Evolutionary conservation across 768 basidiomycete species (phyloP).

Genomic region (Dioszegia aurantiaca): DNA sequence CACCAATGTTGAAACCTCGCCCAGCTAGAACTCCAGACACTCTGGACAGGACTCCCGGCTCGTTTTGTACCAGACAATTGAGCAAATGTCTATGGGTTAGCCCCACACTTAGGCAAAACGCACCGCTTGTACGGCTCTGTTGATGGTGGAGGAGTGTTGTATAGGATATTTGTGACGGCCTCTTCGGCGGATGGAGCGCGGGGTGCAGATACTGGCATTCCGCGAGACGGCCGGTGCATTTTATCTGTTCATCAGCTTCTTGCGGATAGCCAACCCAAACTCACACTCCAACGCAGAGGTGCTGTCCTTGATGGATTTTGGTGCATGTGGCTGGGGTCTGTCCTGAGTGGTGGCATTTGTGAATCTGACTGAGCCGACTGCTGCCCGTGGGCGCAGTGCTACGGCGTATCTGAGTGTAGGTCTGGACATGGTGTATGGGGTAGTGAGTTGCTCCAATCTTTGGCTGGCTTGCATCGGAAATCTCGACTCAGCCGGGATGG

Average conservation of each 20-base stretch:
- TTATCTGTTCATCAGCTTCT: conserved; percentile 35
- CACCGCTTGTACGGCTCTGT: conserved; percentile 68
- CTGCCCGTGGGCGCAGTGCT: conserved; percentile 4
- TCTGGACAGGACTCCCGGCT: conserved; percentile 97
- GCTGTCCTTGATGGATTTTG: conserved; percentile 75
- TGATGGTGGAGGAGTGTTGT: conserved; percentile 90
- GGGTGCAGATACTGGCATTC: conserved; percentile 66
- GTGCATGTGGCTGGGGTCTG: conserved; percentile 24
- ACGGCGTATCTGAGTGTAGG: conserved; percentile 5
- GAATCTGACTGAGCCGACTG: conserved; percentile 7
- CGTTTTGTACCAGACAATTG: conserved; percentile 98
- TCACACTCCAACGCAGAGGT: conserved; percentile 84
- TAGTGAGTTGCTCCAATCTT: neutral
- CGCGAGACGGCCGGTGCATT: conserved; percentile 34
- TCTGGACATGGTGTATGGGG: conserved; percentile 5
- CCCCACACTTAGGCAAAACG: conserved; percentile 8
- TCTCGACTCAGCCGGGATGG: conserved; percentile 6
- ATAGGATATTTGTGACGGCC: conserved; percentile 94
- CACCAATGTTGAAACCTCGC: conserved; percentile 78
- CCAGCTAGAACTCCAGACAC: conserved; percentile 97
- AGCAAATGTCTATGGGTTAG: conserved; percentile 70
- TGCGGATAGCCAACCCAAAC: conserved; percentile 13
- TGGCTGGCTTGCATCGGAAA: neutral
- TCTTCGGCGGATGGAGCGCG: conserved; percentile 83
- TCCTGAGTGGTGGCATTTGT: conserved; percentile 10